Percentiles rank a stretch among this genome's conserved stretches.
phyloP scores from a whole-genome alignment of 495 filamentous ascomycete genomes.

The Aspergillus funiculosus region DNA sequence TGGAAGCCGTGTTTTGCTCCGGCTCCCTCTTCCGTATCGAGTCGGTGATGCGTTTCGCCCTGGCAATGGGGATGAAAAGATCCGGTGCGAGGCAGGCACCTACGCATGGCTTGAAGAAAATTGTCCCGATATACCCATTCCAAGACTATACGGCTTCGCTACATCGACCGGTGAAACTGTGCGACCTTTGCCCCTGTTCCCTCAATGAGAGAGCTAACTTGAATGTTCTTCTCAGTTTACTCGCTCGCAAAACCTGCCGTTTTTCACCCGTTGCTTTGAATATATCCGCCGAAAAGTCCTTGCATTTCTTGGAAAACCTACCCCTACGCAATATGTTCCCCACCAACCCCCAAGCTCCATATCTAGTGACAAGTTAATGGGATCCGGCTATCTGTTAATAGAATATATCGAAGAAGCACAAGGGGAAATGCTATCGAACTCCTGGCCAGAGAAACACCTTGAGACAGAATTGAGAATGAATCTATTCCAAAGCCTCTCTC shows the following conservation, averaged over 20 bases:
- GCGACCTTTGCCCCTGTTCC: not conserved
- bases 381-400: slow-evolving; percentile 35
- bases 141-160: slow-evolving; percentile 29
- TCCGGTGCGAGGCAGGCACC: slow-evolving; percentile 32
- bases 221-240: slow-evolving; percentile 25
- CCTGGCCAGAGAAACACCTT: slow-evolving; percentile 17
- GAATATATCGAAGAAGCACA: slow-evolving; percentile 25
- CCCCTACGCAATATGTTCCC: slow-evolving; percentile 23
- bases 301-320: slow-evolving; percentile 17
- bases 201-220: not conserved
- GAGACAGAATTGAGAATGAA: slow-evolving; percentile 19
- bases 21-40: slow-evolving; percentile 32
- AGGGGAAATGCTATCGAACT: slow-evolving; percentile 33
- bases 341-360: slow-evolving; percentile 15
- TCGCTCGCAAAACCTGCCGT: slow-evolving; percentile 19
- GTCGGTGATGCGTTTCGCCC: slow-evolving; percentile 27
- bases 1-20: slow-evolving; percentile 23
- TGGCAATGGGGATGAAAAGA: slow-evolving; percentile 35
- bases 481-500: slow-evolving; percentile 29
- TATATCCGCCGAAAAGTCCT: slow-evolving; percentile 18
- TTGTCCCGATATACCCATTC: slow-evolving; percentile 29
- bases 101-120: slow-evolving; percentile 29
- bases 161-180: slow-evolving; percentile 24
- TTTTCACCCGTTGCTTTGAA: slow-evolving; percentile 20
- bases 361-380: too few species aligned